A percentile compares a stretch with the other conserved stretches of the same genome.
Conservation (phyloP, 208 protist genomes). For the Novymonas esmeraldas region DNA sequence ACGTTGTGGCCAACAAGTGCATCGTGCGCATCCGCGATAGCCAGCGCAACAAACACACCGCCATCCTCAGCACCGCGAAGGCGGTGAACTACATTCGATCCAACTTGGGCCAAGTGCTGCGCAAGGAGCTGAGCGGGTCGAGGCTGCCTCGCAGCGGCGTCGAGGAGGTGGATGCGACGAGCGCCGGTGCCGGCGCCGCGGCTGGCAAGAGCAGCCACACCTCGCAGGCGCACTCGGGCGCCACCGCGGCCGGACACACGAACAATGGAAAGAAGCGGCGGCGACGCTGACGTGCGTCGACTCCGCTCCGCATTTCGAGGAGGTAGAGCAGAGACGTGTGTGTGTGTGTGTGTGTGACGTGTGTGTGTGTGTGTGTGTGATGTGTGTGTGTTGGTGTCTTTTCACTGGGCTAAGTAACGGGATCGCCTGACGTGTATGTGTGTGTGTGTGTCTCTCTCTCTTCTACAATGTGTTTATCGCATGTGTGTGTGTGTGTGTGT, state of each 20-base stretch:
- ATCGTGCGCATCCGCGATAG: slow-evolving; percentile 77
- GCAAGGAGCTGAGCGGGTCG: slow-evolving; percentile 65
- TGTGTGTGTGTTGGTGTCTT: no score
- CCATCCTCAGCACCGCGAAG: slow-evolving; percentile 60
- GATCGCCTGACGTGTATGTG: not conserved
- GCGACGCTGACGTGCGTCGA: no score
- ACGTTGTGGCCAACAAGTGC: slow-evolving; percentile 60
- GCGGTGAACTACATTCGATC: slow-evolving; percentile 78
- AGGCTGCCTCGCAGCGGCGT: slow-evolving; percentile 43
- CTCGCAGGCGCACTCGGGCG: not conserved
- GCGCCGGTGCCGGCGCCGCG: not conserved
- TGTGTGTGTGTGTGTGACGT: no score
- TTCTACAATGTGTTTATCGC: no score
- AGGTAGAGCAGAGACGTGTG: no score
- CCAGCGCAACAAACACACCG: slow-evolving; percentile 59
- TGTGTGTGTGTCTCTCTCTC: no score
- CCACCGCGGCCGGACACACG: not conserved
- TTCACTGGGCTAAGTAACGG: no score
- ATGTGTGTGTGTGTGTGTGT: not conserved
- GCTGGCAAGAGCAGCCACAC: not conserved
- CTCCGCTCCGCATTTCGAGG: no score
- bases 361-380: no score
- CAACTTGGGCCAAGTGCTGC: slow-evolving; percentile 72
- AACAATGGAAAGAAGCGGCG: not conserved
- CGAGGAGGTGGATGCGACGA: slow-evolving; percentile 12